Evolutionary conservation across 2,329 filamentous ascomycete species (phyloP), one percentile per base, ranked within the genome.

Genomic region (Arthrobotrys sphaeroides): DNA sequence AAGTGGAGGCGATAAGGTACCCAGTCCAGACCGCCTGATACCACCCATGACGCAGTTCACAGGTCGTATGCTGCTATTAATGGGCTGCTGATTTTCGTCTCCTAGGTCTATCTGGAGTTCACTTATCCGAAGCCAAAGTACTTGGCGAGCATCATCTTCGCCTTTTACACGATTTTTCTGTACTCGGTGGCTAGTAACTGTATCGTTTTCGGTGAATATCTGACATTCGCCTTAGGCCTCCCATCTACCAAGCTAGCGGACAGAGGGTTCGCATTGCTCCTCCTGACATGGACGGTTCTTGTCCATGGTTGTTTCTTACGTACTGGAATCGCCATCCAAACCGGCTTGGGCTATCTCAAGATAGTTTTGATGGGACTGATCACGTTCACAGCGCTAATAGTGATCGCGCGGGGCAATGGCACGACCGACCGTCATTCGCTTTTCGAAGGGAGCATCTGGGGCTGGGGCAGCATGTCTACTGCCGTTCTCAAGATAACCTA

Each of bases 401-500:
- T 89, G 0, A 85, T 90, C 5, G 70, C 87, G 20, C 67, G 67
- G 22, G 78, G 77, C 5, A 36, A 72, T 28, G 77, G 74, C 18
- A 57, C 59, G 2, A 53, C 55, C 0, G 74, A 77, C 81, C 84
- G 70, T 88, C 88, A 81, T 88, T 89, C 77, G 81, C 86, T 53
- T 9, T 78, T 78, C 59, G 70, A 78, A 24, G 78, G 77, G 18
- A 90, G 88, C 0, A 87, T 89, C 65, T 91, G 90, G 89, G 89
- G 87, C 79, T 90, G 88, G 85, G 88, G 88, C 28, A 84, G 87
- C 0, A 83, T 92, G n/a, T 87, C 89, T 0, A 90, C 90, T 0
- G 86, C 89, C 0, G 82, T 92, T 0, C 89, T 90, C 82, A 89
- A 90, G 78, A 88, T 91, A 0, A 88, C 90, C 47, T 91, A 91